Conservation (phyloP, 495 filamentous ascomycete genomes). For the Aspergillus carlsbadensis region DNA sequence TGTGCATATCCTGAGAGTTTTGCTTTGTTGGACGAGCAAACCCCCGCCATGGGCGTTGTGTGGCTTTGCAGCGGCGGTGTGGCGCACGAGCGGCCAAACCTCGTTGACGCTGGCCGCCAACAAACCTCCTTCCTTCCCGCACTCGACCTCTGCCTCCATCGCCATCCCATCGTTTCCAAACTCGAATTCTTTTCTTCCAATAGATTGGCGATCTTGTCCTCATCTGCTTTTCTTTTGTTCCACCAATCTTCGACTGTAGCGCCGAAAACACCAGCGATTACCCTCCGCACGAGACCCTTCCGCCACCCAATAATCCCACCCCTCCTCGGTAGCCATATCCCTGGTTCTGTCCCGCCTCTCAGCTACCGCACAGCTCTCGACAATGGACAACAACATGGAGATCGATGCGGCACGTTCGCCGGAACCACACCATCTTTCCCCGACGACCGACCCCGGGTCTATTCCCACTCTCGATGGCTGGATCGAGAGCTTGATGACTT, state of each 20-base stretch:
- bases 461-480: constrained; percentile 94
- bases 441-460: constrained; percentile 75
- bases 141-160: constrained; percentile 12
- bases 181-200: constrained; percentile 10
- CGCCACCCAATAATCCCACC: constrained; percentile 30
- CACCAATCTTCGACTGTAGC: background rate
- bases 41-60: constrained; percentile 3
- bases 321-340: constrained; percentile 28
- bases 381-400: constrained; percentile 99
- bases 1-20: background rate
- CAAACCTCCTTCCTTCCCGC: constrained; percentile 23
- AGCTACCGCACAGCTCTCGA: constrained; percentile 17
- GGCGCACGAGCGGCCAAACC: constrained; percentile 24
- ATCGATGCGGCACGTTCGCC: constrained; percentile 76
- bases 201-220: constrained; percentile 10
- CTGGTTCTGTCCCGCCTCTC: constrained; percentile 14
- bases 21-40: background rate
- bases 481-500: constrained; percentile 98
- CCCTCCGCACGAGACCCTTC: constrained; percentile 46
- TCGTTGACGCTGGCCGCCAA: constrained; percentile 14
- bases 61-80: constrained; percentile 22
- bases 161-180: constrained; percentile 20
- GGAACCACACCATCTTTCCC: constrained; percentile 72
- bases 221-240: constrained; percentile 15
- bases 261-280: constrained; percentile 7